Base-by-base conservation (phyloP, 2,329 filamentous ascomycete genomes). In the Trichoderma sp. region DNA sequence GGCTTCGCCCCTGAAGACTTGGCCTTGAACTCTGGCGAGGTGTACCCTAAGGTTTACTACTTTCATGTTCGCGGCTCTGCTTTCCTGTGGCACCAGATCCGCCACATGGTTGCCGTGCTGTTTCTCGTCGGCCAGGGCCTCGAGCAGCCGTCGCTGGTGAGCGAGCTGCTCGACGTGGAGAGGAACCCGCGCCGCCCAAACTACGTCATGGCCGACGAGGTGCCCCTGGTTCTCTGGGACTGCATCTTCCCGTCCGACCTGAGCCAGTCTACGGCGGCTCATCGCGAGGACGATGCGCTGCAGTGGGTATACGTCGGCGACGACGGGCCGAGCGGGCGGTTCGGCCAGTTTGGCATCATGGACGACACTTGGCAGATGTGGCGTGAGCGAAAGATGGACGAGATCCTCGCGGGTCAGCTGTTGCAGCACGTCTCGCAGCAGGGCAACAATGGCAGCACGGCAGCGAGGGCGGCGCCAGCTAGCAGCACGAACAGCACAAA, bases 1-100 rank as follows among this genome's bases (percentile, higher is more conserved):
- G 72, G 81, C 78, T 84, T 79, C 83, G 85, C 73, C 50, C 81
- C 75, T 72, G 77, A 79, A 24, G 77, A 41, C 75, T 41, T 76
- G 31, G 50, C 71, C 21, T 76, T 69, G 31, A 6, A n/a, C 7
- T 75, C 76, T 5, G 77, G 50, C 9, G 79, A 75, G 0, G 77
- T 76, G 6, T 81, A 84, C 72, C 89, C 91, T 7, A 94, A 94
- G 81, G 89, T 98, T 16, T 98, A 97, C 85, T 92, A 93, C 77
- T 97, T 99, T 84, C 92, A 93, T 75, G 91, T 99, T 56, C 91
- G 95, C 79, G 97, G 97, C 24, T 95, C 93, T 8, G 97, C 95
- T 2, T 99, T 99, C 84, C 86, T 99, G 64, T 99, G 97, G 97
- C 97, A 99, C 85, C 97, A 99, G 85, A 97, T 99, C 79, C 92